These are phyloP conservation scores for Climacium dendroides DNA, from an alignment of 225 moss, liverwort and hornwort genomes.

Conservation along the genomic window DNA sequence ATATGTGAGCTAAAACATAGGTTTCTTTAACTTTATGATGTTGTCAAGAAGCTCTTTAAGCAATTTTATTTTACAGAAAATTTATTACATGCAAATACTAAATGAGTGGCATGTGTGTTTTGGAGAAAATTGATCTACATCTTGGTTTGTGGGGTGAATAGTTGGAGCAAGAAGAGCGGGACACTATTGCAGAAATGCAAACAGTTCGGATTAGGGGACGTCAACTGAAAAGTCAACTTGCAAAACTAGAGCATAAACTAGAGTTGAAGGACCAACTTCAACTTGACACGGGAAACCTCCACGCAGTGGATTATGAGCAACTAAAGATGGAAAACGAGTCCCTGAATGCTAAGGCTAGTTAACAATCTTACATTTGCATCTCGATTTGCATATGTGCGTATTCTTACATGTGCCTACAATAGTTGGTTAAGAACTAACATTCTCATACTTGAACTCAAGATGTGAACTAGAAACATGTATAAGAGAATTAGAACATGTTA, in stretches of 20 bases:
- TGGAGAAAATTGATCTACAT: not conserved
- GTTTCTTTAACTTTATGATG: not conserved
- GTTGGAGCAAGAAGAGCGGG: slow-evolving; percentile 59
- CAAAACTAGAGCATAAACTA: slow-evolving; percentile 61
- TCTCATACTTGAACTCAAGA: not conserved
- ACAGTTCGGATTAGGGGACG: slow-evolving; percentile 54
- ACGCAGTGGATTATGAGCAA: slow-evolving; percentile 76
- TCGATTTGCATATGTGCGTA: not conserved
- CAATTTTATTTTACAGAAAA: not conserved
- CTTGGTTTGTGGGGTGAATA: not conserved
- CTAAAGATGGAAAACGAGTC: slow-evolving; percentile 88
- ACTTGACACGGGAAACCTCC: slow-evolving; percentile 54
- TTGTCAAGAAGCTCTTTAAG: too few species aligned
- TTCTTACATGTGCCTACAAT: not conserved
- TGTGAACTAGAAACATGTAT: not conserved
- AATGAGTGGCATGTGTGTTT: not conserved
- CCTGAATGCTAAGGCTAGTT: slow-evolving; percentile 69
- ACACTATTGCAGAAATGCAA: slow-evolving; percentile 45
- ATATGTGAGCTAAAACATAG: not conserved
- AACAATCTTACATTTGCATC: not conserved
- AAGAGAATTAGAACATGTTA: not conserved
- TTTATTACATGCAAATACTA: not conserved
- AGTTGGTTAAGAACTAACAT: not conserved
- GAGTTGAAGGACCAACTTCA: slow-evolving; percentile 77
- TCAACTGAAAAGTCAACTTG: slow-evolving; percentile 59